phyloP scores from a whole-genome alignment of 352 stramenopile species.

The Phytophthora pistaciae region DNA sequence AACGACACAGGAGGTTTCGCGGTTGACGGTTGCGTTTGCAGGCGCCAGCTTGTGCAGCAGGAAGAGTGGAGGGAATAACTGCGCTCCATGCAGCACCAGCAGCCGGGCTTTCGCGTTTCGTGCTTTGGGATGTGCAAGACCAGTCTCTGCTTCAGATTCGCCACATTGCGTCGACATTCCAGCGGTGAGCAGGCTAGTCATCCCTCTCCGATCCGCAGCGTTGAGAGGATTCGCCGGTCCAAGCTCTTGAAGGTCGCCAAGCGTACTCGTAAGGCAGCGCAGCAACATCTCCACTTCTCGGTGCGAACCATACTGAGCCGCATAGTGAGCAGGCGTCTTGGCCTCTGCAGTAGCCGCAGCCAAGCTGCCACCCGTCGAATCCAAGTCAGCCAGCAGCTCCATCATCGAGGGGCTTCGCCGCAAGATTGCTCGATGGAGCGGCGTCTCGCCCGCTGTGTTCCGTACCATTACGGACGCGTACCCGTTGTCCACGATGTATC shows the following conservation, averaged over 20 bases:
- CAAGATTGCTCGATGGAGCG: slow-evolving; percentile 27
- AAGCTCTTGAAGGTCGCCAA: slow-evolving; percentile 12
- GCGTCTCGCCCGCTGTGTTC: slow-evolving; percentile 23
- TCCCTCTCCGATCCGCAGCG: neutral
- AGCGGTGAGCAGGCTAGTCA: slow-evolving; percentile 13
- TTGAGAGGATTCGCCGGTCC: slow-evolving; percentile 18
- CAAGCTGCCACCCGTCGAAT: slow-evolving; percentile 5
- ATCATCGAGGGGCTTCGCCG: slow-evolving; percentile 18
- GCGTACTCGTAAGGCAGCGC: slow-evolving; percentile 2
- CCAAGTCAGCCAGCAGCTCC: slow-evolving; percentile 22
- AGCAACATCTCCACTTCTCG: slow-evolving; percentile 20
- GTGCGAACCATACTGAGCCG: slow-evolving; percentile 13
- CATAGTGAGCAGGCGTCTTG: slow-evolving; percentile 24
- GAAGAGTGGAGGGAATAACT: slow-evolving; percentile 9
- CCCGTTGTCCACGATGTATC: slow-evolving; percentile 27
- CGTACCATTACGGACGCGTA: slow-evolving; percentile 13
- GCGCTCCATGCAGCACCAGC: slow-evolving; percentile 23
- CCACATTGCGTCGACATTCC: neutral
- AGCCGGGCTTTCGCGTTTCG: slow-evolving; percentile 13
- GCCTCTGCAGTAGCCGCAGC: neutral
- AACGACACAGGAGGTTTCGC: neutral
- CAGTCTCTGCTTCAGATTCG: neutral
- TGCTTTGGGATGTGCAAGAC: neutral
- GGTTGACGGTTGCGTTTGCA: neutral
- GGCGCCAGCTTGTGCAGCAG: neutral